These are phyloP conservation scores for Talaromyces islandicus DNA, from an alignment of 2,329 filamentous ascomycete genomes.

Conservation along the genomic window DNA sequence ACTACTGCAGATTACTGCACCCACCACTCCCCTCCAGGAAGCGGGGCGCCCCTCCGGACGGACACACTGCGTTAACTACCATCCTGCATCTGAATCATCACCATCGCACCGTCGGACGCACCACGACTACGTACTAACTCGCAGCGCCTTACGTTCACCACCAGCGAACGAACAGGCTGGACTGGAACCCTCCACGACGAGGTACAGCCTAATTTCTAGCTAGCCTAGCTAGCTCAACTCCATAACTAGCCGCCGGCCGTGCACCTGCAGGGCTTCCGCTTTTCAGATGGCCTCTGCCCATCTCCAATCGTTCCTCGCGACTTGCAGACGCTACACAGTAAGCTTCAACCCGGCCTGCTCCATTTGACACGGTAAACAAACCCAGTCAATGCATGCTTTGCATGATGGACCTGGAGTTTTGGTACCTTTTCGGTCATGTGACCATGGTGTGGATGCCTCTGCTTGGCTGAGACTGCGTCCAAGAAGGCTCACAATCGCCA, in stretches of 20 bases:
- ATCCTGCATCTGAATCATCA: background rate
- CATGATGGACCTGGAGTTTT: constrained; percentile 8
- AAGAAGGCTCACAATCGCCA: constrained; percentile 1
- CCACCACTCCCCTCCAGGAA: background rate
- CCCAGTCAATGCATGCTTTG: constrained; percentile 7
- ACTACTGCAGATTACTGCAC: background rate
- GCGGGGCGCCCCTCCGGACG: background rate
- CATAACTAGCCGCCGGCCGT: constrained; percentile 9
- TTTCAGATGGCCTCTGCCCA: constrained; percentile 3
- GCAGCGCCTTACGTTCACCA: background rate
- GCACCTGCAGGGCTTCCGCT: constrained; percentile 9
- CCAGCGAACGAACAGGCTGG: background rate
- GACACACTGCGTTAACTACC: background rate
- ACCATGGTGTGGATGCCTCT: constrained; percentile 17
- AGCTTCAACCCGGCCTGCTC: constrained; percentile 1
- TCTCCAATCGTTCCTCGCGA: constrained; percentile 9
- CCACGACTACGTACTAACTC: too few species aligned
- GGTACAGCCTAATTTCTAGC: background rate
- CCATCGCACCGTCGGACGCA: background rate
- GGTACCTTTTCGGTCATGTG: constrained; percentile 30
- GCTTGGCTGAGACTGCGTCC: constrained; percentile 1
- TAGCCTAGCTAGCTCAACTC: background rate
- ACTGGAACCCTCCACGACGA: background rate
- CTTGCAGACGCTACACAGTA: constrained; percentile 5
- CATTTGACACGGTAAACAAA: background rate